Evolutionary conservation across 1,284 basidiomycete species (phyloP), one percentile per base, ranked within the genome.

Genomic region (Cerioporus squamosus): DNA sequence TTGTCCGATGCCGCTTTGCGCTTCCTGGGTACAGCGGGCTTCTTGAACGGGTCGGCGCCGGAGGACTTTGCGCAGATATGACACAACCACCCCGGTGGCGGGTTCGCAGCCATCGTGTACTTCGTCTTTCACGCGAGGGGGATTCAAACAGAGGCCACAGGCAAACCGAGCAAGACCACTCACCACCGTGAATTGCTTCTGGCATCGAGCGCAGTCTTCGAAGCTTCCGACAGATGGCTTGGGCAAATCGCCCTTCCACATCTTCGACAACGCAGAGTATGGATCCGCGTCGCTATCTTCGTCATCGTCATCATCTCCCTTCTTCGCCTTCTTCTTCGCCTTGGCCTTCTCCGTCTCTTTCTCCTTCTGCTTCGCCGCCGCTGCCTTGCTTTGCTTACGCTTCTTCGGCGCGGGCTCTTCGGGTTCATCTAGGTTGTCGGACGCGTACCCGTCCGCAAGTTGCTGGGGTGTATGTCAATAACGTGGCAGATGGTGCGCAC

Each of bases 181-280:
- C 76, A 97, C 93, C 66, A 97, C 91, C 18, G 94, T 95, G 72
- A 98, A 98, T 66, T 88, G 85, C 58, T 90, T 89, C 52, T 82
- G 81, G 74, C 97, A 99, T 60, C 84, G 84, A 2, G 87, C 91
- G 68, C 97, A 99, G 17, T 82, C 79, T 66, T 90, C 88, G 57
- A 96, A 92, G 67, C 86, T 88, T 0, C 95, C 97, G 1, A 90
- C 81, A 1, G 86, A 79, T 3, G 91, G 91, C 59, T 90, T 88
- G 0, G 77, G 70, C 2, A 72, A 68, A 10, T 75, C 70, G 33
- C 72, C 77, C 24, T 77, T 75, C 73, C 79, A 79, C 70, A 81
- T 72, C 69, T 79, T 87, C 7, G 88, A 86, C 23, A 88, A 72
- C 3, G 86, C 84, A 14, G 78, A 87, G 66, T 86, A 83, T 39